Evolutionary conservation across 2,329 filamentous ascomycete species (phyloP).

Genomic region (Colletotrichum theobromicola): DNA sequence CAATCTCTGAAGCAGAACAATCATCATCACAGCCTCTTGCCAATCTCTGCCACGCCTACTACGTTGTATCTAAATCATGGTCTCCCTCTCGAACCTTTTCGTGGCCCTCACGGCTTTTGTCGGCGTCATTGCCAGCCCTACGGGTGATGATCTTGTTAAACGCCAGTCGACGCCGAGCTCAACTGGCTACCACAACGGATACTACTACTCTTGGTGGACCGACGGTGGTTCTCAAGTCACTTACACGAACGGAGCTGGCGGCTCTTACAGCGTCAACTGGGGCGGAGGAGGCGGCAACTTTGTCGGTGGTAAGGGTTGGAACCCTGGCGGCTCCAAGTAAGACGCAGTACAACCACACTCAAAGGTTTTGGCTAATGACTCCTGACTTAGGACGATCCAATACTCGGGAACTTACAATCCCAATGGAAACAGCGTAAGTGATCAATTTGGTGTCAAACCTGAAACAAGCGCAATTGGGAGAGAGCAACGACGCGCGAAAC

Average conservation of each 20-base stretch:
- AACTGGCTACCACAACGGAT: conserved; percentile 37
- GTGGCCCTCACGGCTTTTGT: neutral
- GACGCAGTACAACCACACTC: neutral
- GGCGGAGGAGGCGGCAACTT: conserved; percentile 50
- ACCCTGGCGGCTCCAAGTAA: conserved; percentile 48
- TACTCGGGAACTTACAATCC: conserved; percentile 34
- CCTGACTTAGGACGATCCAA: conserved; percentile 20
- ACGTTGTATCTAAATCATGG: neutral
- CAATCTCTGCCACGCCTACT: neutral
- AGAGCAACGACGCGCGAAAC: neutral
- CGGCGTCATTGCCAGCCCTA: neutral
- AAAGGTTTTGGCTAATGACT: neutral
- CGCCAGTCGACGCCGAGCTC: conserved; percentile 30
- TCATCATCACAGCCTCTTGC: neutral
- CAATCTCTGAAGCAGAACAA: neutral
- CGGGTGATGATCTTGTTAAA: neutral
- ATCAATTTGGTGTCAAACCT: neutral
- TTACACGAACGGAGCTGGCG: conserved; percentile 48
- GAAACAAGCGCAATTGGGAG: neutral
- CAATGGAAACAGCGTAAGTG: conserved; percentile 27
- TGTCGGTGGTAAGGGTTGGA: conserved; percentile 64
- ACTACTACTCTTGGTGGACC: conserved; percentile 51
- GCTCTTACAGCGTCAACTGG: conserved; percentile 52
- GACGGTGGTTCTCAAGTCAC: conserved; percentile 40
- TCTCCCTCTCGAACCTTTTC: neutral